phyloP scores from a whole-genome alignment of 2,329 filamentous ascomycete species.

The Apiospora koreana region DNA sequence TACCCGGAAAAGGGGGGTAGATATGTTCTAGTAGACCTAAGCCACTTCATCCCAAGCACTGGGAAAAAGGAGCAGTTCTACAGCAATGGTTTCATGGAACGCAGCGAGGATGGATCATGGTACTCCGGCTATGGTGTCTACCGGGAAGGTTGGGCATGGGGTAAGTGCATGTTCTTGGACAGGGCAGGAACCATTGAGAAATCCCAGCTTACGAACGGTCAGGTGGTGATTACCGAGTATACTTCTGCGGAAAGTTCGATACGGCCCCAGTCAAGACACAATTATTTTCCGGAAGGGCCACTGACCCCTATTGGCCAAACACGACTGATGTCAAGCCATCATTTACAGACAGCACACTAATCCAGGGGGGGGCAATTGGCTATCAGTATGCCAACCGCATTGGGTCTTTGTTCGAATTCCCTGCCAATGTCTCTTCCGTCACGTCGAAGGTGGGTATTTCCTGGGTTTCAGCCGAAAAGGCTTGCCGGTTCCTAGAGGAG shows the following conservation, averaged over 20 bases:
- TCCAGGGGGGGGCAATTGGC: constrained; percentile 50
- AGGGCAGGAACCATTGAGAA: background rate
- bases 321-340: constrained; percentile 34
- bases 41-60: constrained; percentile 47
- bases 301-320: constrained; percentile 41
- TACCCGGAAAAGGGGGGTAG: constrained; percentile 43
- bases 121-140: constrained; percentile 51
- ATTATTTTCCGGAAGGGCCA: constrained; percentile 46
- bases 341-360: constrained; percentile 54
- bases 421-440: constrained; percentile 33
- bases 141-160: constrained; percentile 44
- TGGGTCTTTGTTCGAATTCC: constrained; percentile 53
- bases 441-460: constrained; percentile 53
- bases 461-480: constrained; percentile 48
- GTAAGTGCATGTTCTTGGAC: constrained; percentile 16
- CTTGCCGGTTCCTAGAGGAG: constrained; percentile 50
- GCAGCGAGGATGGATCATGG: constrained; percentile 36
- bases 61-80: constrained; percentile 43
- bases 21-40: constrained; percentile 47
- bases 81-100: constrained; percentile 40
- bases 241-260: constrained; percentile 46
- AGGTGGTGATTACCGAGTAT: constrained; percentile 43
- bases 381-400: constrained; percentile 53
- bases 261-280: constrained; percentile 32
- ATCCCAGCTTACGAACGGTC: background rate